These are phyloP conservation scores for Psilocybe cubensis DNA, from an alignment of 768 basidiomycete species.

Conservation along the genomic window DNA sequence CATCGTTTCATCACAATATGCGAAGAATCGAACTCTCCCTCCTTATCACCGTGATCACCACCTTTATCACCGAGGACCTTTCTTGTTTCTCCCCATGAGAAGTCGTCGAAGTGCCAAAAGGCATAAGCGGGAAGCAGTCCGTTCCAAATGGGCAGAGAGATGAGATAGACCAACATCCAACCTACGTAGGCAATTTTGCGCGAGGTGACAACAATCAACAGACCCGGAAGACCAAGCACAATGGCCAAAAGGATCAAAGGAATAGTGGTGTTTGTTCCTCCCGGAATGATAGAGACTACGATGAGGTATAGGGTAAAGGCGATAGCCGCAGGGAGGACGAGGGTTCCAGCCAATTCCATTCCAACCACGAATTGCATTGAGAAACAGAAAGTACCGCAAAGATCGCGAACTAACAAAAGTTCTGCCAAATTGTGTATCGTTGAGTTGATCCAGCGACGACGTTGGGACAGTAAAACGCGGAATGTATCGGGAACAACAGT, in stretches of 20 bases:
- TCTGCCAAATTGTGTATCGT: slow-evolving; percentile 98
- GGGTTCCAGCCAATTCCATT: slow-evolving; percentile 96
- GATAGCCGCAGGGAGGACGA: slow-evolving; percentile 97
- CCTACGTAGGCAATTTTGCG: slow-evolving; percentile 93
- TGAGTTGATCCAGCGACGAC: slow-evolving; percentile 99
- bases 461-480: slow-evolving; percentile 89
- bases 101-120: slow-evolving; percentile 99
- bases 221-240: slow-evolving; percentile 93
- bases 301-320: slow-evolving; percentile 95
- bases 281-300: slow-evolving; percentile 84
- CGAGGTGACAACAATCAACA: slow-evolving; percentile 95
- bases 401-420: slow-evolving; percentile 90
- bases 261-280: slow-evolving; percentile 77
- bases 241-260: slow-evolving; percentile 92
- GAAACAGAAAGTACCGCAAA: slow-evolving; percentile 99
- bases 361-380: slow-evolving; percentile 99
- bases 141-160: slow-evolving; percentile 97
- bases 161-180: slow-evolving; percentile 95
- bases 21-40: slow-evolving; percentile 95
- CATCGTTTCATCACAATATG: slow-evolving; percentile 99
- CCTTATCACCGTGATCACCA: slow-evolving; percentile 84
- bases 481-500: slow-evolving; percentile 98
- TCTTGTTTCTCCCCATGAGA: slow-evolving; percentile 96
- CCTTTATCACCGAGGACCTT: slow-evolving; percentile 76
- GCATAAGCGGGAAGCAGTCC: slow-evolving; percentile 93